A percentile compares a stretch with the other conserved stretches of the same genome.
Conservation (phyloP, 2,329 filamentous ascomycete genomes). For the Coleophoma eucalyptorum region DNA sequence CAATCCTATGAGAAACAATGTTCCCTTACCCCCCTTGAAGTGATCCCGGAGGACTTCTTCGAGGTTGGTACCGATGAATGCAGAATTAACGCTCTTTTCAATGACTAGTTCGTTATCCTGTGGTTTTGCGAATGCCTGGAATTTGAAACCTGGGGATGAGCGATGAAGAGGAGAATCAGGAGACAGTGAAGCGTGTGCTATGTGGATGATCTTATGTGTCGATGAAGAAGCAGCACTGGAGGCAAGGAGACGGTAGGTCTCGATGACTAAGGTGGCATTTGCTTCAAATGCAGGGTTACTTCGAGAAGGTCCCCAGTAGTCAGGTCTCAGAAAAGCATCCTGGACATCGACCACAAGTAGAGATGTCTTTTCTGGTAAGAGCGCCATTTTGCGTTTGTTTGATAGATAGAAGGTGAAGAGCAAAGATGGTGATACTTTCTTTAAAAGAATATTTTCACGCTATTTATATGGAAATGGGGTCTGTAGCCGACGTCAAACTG, state of each 20-base stretch:
- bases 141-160: slow-evolving; percentile 14
- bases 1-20: slow-evolving; percentile 31
- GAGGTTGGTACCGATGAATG: slow-evolving; percentile 40
- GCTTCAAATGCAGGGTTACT: slow-evolving; percentile 40
- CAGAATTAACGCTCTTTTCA: slow-evolving; percentile 41
- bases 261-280: slow-evolving; percentile 35
- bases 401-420: no score
- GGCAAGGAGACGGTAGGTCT: slow-evolving; percentile 32
- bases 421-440: no score
- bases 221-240: slow-evolving; percentile 16
- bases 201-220: slow-evolving; percentile 35
- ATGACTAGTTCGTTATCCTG: slow-evolving; percentile 32
- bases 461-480: no score
- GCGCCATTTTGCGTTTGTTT: no score
- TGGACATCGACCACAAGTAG: slow-evolving; percentile 46
- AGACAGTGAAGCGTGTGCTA: slow-evolving; percentile 37
- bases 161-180: slow-evolving; percentile 33
- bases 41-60: slow-evolving; percentile 30
- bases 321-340: slow-evolving; percentile 33
- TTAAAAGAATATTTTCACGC: no score
- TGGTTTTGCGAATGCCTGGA: slow-evolving; percentile 18
- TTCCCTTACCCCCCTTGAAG: slow-evolving; percentile 2
- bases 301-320: slow-evolving; percentile 35
- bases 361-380: slow-evolving; percentile 25
- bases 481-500: no score